These are phyloP conservation scores for Plasmodium relictum DNA, from an alignment of 169 alveolate genomes.

Conservation along the genomic window DNA sequence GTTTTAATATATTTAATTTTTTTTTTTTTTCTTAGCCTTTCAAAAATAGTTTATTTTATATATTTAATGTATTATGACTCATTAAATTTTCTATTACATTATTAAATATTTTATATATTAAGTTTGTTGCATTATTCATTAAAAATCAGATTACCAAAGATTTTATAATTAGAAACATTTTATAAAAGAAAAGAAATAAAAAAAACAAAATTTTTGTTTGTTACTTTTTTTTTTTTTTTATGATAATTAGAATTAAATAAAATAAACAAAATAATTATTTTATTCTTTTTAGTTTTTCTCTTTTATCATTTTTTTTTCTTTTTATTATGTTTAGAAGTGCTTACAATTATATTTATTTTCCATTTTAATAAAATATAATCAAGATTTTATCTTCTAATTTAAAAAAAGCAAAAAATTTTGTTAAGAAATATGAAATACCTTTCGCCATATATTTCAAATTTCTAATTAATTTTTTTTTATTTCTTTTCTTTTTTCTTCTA, in stretches of 20 bases:
- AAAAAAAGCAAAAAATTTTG: conserved; percentile 19
- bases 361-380: conserved; percentile 36
- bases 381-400: conserved; percentile 50
- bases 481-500: conserved; percentile 36
- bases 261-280: conserved; percentile 13
- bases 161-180: conserved; percentile 38
- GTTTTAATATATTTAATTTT: too few species aligned
- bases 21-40: too few species aligned
- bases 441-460: conserved; percentile 72
- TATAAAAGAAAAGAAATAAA: conserved; percentile 50
- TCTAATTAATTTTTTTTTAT: conserved; percentile 28
- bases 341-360: conserved; percentile 54
- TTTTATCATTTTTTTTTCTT: not conserved
- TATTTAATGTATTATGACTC: too few species aligned
- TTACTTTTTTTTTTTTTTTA: conserved; percentile 16
- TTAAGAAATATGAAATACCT: conserved; percentile 63
- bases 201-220: conserved; percentile 11
- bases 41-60: too few species aligned
- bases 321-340: conserved; percentile 30
- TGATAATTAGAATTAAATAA: conserved; percentile 27
- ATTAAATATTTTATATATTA: too few species aligned
- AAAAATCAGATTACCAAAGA: conserved; percentile 78
- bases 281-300: not conserved
- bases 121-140: conserved; percentile 16
- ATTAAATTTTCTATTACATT: too few species aligned